Conservation (phyloP, 257 asterid genomes). For the Solanum boliviense region DNA sequence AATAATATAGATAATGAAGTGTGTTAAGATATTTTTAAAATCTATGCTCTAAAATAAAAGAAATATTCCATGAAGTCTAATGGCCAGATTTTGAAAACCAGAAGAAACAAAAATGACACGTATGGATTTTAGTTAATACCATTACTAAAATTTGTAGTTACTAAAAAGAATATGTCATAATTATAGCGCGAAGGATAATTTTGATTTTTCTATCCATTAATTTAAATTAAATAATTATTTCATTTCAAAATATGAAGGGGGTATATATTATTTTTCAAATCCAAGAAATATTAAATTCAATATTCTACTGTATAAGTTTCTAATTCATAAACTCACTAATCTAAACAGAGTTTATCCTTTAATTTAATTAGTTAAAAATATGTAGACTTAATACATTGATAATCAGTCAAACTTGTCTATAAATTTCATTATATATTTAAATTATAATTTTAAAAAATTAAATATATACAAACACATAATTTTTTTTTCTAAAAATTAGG, state of each 20-base stretch:
- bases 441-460: too few species aligned
- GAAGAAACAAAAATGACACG: not conserved
- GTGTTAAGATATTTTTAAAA: not conserved
- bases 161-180: not conserved
- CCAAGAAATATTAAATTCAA: too few species aligned
- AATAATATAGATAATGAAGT: not conserved
- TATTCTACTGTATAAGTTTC: not conserved
- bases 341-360: not conserved
- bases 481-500: rapidly evolving
- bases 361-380: too few species aligned
- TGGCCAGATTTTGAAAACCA: not conserved
- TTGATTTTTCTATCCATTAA: not conserved
- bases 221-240: not conserved
- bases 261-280: not conserved
- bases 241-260: not conserved
- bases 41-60: too few species aligned
- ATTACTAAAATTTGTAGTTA: not conserved
- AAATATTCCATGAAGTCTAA: not conserved
- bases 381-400: too few species aligned
- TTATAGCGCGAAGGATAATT: not conserved
- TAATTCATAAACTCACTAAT: not conserved
- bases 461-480: too few species aligned
- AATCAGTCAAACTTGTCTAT: too few species aligned
- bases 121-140: not conserved
- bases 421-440: too few species aligned